Percentiles rank a stretch among this genome's conserved stretches.
These are phyloP conservation scores for Ogataea nakhonphanomensis DNA, from an alignment of 805 yeast species.

Conservation along the genomic window DNA sequence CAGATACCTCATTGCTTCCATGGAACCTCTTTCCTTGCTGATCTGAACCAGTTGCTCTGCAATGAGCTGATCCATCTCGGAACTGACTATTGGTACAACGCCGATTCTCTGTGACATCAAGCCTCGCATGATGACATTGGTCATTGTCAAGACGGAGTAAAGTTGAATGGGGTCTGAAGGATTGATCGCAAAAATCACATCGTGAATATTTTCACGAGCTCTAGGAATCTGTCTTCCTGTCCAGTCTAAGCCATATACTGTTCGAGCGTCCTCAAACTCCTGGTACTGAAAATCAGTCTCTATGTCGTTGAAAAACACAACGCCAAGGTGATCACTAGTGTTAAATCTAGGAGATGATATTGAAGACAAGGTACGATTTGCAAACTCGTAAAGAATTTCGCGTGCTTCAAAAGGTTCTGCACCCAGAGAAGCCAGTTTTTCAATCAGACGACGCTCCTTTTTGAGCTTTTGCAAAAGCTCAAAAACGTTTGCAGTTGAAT, in stretches of 20 bases:
- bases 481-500: slow-evolving; percentile 41
- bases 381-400: slow-evolving; percentile 39
- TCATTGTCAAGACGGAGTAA: slow-evolving; percentile 44
- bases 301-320: slow-evolving; percentile 76
- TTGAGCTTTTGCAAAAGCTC: slow-evolving; percentile 39
- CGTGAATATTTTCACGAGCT: slow-evolving; percentile 70
- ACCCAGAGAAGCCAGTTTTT: slow-evolving; percentile 31
- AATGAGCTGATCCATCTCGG: slow-evolving; percentile 20
- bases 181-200: slow-evolving; percentile 65
- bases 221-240: slow-evolving; percentile 63
- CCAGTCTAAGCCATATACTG: slow-evolving; percentile 43
- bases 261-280: slow-evolving; percentile 41
- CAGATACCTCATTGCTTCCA: slow-evolving; percentile 25
- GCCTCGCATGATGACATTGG: slow-evolving; percentile 48
- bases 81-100: slow-evolving; percentile 56
- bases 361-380: slow-evolving; percentile 15
- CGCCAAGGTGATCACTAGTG: slow-evolving; percentile 22
- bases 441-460: slow-evolving; percentile 29
- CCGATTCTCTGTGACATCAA: slow-evolving; percentile 81
- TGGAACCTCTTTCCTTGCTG: slow-evolving; percentile 16
- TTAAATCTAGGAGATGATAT: not conserved
- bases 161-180: slow-evolving; percentile 52
- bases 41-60: slow-evolving; percentile 28
- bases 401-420: slow-evolving; percentile 33
- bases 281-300: slow-evolving; percentile 58